Base-by-base conservation (phyloP, 805 yeast genomes). In the Maudiozyma saulgeensis region DNA sequence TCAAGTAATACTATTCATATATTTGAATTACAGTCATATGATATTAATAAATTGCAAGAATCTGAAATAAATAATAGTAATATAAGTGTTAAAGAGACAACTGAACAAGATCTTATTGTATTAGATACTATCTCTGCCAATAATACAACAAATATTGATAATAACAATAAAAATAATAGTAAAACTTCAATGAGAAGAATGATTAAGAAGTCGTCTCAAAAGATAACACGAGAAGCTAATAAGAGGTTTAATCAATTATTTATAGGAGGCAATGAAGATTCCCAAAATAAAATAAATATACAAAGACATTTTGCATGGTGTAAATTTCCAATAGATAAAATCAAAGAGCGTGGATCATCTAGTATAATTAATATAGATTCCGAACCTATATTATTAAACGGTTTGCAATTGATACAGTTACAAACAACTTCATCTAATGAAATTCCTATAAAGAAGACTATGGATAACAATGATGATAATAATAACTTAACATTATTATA, bases 1-100 rank as follows among this genome's bases (percentile, higher is more conserved):
- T 80, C 93, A 3, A 87, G 95, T 19, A 93, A 86, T 39, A 90
- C 98, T 0, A 88, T 93, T 18, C 98, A 91, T 66, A 80, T 91
- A 38, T 91, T 90, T 72, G 75, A 87, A 50, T 66, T 89, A 46
- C 84, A 55, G 15, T n/a, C 38, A 13, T 35, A 35, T n/a, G 38
- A 35, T 15, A 34, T 41, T 23, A 15, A 35, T 19, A 35, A 26
- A 21, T 23, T 11, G 31, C 21, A n/a, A 43, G 18, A 16, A 34
- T 16, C 18, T 31, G 18, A 16, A 12, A 28, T 15, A 6, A 19
- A 23, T 21, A 21, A 21, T 34, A 18, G 8, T 15, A 13, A 43
- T 18, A 19, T 19, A n/a, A 16, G 25, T 18, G 11, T 38, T 9
- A 16, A 38, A 4, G 41, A 38, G 12, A 38, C 41, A 16, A 38